Conservation (phyloP, 768 basidiomycete genomes). For the Podaxis sp. region DNA sequence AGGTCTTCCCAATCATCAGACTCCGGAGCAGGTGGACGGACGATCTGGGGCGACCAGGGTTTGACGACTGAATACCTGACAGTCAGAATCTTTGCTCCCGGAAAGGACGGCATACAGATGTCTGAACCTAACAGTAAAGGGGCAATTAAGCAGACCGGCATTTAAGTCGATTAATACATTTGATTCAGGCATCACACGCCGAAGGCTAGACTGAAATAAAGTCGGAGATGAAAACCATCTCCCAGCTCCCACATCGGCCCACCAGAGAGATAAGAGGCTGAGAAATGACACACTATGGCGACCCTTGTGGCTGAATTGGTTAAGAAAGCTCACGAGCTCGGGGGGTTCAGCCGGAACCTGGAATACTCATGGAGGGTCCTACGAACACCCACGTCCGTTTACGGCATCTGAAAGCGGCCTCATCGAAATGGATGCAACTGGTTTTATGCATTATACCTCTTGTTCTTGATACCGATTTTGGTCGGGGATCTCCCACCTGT, state of each 20-base stretch:
- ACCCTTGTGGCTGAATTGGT: constrained; percentile 7
- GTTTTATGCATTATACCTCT: too few species aligned
- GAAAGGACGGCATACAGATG: too few species aligned
- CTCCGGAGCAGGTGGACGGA: neutral
- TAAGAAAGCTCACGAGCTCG: neutral
- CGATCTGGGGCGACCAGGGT: neutral
- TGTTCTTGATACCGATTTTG: neutral
- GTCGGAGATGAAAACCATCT: neutral
- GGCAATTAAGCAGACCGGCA: neutral
- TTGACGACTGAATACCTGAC: neutral
- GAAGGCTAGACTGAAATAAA: constrained; percentile 1
- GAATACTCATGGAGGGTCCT: neutral
- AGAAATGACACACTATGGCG: neutral
- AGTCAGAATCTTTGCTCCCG: neutral
- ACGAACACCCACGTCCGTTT: too few species aligned
- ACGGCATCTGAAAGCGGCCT: too few species aligned
- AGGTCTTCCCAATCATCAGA: neutral
- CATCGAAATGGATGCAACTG: too few species aligned
- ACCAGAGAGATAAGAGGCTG: neutral
- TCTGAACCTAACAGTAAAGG: neutral
- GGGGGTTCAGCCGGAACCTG: neutral
- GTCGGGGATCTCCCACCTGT: neutral
- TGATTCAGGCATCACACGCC: neutral
- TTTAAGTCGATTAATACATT: neutral
- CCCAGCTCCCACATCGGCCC: neutral